Evolutionary conservation across 257 asterid species (phyloP).

Genomic region (Scutellaria galericulata): DNA sequence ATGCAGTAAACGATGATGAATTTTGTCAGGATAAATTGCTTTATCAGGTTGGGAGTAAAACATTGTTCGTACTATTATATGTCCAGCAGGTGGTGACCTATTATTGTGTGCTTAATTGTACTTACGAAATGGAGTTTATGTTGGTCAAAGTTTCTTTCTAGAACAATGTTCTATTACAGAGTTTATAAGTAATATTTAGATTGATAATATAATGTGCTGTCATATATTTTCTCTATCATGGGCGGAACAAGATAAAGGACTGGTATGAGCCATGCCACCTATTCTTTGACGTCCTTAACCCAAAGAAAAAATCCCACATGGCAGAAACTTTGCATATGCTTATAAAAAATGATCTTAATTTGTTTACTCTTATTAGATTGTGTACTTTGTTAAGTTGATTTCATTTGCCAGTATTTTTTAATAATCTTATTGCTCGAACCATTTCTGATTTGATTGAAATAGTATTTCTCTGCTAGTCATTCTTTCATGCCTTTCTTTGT

Average conservation of each 20-base stretch:
- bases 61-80: background rate
- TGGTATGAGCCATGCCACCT: background rate
- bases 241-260: background rate
- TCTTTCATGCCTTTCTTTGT: background rate
- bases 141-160: background rate
- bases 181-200: slow-evolving; percentile 1
- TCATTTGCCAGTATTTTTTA: background rate
- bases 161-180: background rate
- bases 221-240: background rate
- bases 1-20: background rate
- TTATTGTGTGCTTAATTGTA: background rate
- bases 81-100: slow-evolving; percentile 5
- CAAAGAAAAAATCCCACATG: background rate
- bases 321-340: background rate
- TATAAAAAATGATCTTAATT: background rate
- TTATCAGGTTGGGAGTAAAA: background rate
- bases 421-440: background rate
- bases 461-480: background rate
- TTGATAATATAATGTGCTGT: background rate
- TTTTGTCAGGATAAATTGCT: slow-evolving; percentile 1
- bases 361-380: background rate
- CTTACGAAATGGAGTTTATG: background rate
- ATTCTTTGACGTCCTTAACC: slow-evolving; percentile 1
- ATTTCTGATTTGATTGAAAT: background rate
- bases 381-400: background rate